phyloP scores from a whole-genome alignment of 345 rosid genomes.

The Salix suchowensis region DNA sequence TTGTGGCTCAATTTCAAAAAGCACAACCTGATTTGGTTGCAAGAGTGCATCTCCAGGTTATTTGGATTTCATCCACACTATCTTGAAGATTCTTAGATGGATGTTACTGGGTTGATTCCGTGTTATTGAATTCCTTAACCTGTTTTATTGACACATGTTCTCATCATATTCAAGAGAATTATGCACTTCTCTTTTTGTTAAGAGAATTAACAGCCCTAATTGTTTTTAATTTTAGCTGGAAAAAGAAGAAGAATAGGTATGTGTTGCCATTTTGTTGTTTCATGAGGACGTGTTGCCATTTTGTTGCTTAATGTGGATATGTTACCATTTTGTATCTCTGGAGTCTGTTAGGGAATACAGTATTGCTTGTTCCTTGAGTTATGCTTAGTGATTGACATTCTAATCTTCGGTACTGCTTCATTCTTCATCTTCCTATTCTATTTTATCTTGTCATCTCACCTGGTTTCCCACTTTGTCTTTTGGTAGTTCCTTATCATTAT shows the following conservation, averaged over 20 bases:
- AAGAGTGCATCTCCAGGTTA: conserved; percentile 96
- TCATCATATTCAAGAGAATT: background rate
- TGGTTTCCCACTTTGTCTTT: conserved; percentile 5
- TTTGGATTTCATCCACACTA: background rate
- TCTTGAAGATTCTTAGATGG: background rate
- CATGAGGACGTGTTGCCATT: background rate
- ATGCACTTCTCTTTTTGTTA: background rate
- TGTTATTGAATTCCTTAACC: background rate
- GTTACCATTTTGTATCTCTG: background rate
- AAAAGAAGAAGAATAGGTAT: background rate
- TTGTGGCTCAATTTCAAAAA: conserved; percentile 80
- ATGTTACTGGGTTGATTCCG: background rate
- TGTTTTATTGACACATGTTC: background rate
- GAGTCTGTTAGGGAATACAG: background rate
- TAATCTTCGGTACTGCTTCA: background rate
- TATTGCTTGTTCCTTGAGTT: background rate
- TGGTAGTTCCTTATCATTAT: background rate
- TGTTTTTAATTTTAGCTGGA: background rate
- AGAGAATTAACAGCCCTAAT: background rate
- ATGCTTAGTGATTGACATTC: background rate
- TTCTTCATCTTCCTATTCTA: background rate
- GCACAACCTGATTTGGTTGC: conserved; percentile 87
- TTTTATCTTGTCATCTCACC: background rate
- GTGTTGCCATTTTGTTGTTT: background rate
- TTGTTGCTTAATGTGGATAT: background rate